phyloP scores from a whole-genome alignment of 2,329 filamentous ascomycete species.

The Cryphonectria carpinicola region DNA sequence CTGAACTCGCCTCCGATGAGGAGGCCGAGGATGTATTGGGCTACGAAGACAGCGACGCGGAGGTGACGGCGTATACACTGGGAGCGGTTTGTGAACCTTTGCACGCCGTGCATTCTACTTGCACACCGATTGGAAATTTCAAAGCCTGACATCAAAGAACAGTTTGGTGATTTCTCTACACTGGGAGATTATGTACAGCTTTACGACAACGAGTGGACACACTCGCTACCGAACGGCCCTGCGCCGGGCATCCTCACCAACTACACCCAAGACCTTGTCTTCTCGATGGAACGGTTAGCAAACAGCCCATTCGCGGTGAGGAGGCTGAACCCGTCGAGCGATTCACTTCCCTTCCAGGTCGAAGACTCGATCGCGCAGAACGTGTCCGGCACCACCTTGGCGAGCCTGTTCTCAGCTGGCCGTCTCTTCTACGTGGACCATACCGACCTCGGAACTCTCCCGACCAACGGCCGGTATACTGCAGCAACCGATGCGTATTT shows the following conservation, averaged over 20 bases:
- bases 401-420: conserved; percentile 39
- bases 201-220: conserved; percentile 47
- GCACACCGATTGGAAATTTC: not conserved
- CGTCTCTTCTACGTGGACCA: conserved; percentile 50
- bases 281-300: conserved; percentile 53
- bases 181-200: conserved; percentile 45
- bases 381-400: conserved; percentile 40
- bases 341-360: conserved; percentile 44
- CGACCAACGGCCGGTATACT: conserved; percentile 38
- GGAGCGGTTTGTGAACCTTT: conserved; percentile 20
- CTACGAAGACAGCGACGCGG: conserved; percentile 2
- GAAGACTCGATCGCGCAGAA: conserved; percentile 36
- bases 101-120: not conserved
- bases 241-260: conserved; percentile 45
- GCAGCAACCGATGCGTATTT: conserved; percentile 52
- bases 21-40: conserved; percentile 13
- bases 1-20: conserved; percentile 18
- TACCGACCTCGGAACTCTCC: conserved; percentile 39
- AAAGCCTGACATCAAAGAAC: not conserved
- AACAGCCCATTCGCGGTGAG: conserved; percentile 45
- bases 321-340: conserved; percentile 37
- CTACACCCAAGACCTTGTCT: conserved; percentile 50
- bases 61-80: not conserved
- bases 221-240: conserved; percentile 41
- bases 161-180: conserved; percentile 38